Evolutionary conservation across 192 early-diverging fungal genomes (phyloP).

Genomic region (Dissophora ornata): DNA sequence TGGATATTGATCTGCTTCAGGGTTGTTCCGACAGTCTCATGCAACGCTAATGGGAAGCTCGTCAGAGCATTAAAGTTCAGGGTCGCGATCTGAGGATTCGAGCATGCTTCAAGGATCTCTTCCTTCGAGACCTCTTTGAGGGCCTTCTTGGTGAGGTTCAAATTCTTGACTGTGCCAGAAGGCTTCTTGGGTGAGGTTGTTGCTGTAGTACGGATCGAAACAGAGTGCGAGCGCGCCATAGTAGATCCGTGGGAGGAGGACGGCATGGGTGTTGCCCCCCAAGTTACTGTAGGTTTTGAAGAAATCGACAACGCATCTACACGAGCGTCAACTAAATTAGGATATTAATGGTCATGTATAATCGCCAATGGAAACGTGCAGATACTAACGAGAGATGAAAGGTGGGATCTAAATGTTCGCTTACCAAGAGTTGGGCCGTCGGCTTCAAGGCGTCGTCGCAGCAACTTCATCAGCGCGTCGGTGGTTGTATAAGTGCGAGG

Average conservation of each 20-base stretch:
- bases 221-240: not conserved
- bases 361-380: too few relatives aligned
- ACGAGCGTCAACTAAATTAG: conserved; percentile 20
- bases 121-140: conserved; percentile 41
- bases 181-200: not conserved
- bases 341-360: too few relatives aligned
- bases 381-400: too few relatives aligned
- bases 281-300: too few relatives aligned
- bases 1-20: conserved; percentile 61
- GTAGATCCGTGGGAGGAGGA: not conserved
- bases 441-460: conserved; percentile 48
- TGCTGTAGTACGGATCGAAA: not conserved
- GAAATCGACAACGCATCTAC: conserved; percentile 41
- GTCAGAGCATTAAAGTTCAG: conserved; percentile 53
- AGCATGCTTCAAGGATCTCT: conserved; percentile 43
- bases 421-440: conserved; percentile 40
- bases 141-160: conserved; percentile 57
- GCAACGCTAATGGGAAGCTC: conserved; percentile 25
- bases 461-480: conserved; percentile 54
- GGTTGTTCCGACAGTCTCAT: conserved; percentile 32
- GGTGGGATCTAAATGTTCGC: not conserved
- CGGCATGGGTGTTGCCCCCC: not conserved
- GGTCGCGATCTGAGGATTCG: conserved; percentile 29
- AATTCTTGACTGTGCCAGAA: conserved; percentile 25
- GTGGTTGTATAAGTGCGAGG: conserved; percentile 51